Base-by-base conservation (phyloP, 495 filamentous ascomycete genomes). In the Wilcoxina mikolae region DNA sequence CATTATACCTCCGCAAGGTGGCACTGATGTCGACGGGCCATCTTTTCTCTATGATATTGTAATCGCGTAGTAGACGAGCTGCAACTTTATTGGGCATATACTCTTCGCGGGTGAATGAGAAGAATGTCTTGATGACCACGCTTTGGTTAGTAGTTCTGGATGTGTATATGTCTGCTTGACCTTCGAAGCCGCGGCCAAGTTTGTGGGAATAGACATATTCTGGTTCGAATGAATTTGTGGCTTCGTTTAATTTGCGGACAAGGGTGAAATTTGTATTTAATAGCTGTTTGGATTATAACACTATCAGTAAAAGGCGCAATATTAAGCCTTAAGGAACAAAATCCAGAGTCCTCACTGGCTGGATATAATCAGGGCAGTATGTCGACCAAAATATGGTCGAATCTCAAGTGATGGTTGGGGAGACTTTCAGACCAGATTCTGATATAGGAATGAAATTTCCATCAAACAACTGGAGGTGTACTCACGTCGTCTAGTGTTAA, bases 151-250 rank as follows among this genome's bases (percentile, higher is more conserved):
- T 27, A 12, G 22, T 18, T 15, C 10, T 12, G 23, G 11, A 24
- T 10, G 20, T 25, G 24, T 50, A 50, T 9, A 50, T n/a, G 23
- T 50, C 24, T 10, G 47, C 47, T 28, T 27, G 24, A 50, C 47
- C 47, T 50, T 50, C 47, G 47, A 15, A 50, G 20, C 47, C 47
- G 11, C 47, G 47, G 47, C 47, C 47, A n/a, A 50, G 47, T 31
- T 22, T 11, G 15, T 31, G 20, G 15, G 12, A 22, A 15, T 18
- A 33, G 47, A 28, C 24, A 24, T 50, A 50, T 7, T 33, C 47
- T 11, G 43, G 43, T 20, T 20, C 43, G 22, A 46, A 46, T 10
- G n/a, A 11, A 11, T 46, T 17, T 20, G 43, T 18, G 29, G 24
- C 29, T 1, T 15, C 26, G 4, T 50, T 33, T 7, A 50, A 1